Base-by-base conservation (phyloP, 176 grass and related monocot species). In the Oryza nivara region DNA sequence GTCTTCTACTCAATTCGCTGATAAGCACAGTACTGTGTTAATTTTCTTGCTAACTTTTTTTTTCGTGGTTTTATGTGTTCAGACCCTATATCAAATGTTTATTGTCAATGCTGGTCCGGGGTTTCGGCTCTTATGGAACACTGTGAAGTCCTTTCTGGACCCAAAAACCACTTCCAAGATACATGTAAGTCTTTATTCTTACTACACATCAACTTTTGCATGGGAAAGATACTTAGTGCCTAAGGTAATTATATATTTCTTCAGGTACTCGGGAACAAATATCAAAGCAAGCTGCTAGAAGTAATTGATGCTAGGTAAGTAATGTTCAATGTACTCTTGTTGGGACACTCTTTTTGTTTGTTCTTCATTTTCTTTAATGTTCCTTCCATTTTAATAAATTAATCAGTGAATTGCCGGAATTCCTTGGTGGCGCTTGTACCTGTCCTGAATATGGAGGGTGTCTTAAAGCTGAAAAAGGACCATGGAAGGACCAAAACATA, bases 151-250 rank as follows among this genome's bases (percentile, higher is more conserved):
- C 34, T 98, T 98, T 78, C 89, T 98, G 15, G 96, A 98, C 75
- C 96, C 96, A 41, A 98, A 98, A 77, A 98, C 93, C 73, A 95
- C 96, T 63, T 90, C 91, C n/a, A 98, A 98, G 85, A 98, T 98
- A 92, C 96, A 98, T 87, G 96, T 98, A 83, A 92, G 89, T 48
- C 58, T 73, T 82, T 49, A 11, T n/a, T 11, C 84, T 17, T 4
- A 15, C 34, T 47, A 47, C 12, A 70, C 5, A 25, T 49, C 69
- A 12, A 0, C 34, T 43, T 86, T 74, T 49, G 9, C 17, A 52
- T 51, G 48, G 65, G 10, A 65, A 79, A 67, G 7, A 75, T 23
- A 41, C 38, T 74, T 44, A 47, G 43, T 79, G 74, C 64, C 54
- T 35, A 9, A 43, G 15, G 38, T 51, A 58, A 56, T 38, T 2